phyloP scores from a whole-genome alignment of 2,329 filamentous ascomycete genomes.

The Ophiostoma sp. region DNA sequence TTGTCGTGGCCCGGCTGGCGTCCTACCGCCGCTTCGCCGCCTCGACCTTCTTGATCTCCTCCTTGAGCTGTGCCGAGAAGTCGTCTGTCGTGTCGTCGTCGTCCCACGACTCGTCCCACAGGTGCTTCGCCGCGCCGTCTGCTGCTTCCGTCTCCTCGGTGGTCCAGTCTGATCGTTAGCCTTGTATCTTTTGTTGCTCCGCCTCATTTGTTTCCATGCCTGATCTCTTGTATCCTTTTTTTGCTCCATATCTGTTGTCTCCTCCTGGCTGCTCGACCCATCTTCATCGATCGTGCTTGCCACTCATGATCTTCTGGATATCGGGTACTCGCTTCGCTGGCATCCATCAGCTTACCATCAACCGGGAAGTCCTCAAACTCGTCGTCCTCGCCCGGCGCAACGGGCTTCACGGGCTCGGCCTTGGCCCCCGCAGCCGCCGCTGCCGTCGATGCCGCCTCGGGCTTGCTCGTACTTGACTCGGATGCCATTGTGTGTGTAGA shows the following conservation, averaged over 20 bases:
- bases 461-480: constrained; percentile 31
- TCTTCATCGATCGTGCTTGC: too few species aligned
- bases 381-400: constrained; percentile 88
- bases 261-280: too few species aligned
- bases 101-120: constrained; percentile 99
- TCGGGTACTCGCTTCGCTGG: too few species aligned
- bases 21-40: constrained; percentile 57
- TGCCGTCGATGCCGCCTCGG: constrained; percentile 42
- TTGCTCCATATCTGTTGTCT: neutral
- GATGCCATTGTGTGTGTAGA: constrained; percentile 32
- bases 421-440: constrained; percentile 56
- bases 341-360: constrained; percentile 58
- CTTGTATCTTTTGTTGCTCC: constrained; percentile 12
- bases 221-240: too few species aligned
- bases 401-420: constrained; percentile 39
- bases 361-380: constrained; percentile 99
- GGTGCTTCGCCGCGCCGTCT: constrained; percentile 62
- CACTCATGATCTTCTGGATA: too few species aligned
- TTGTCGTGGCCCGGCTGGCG: too few species aligned
- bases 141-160: constrained; percentile 85
- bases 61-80: constrained; percentile 91
- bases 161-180: constrained; percentile 66
- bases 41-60: constrained; percentile 93
- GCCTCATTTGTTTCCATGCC: too few species aligned
- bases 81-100: constrained; percentile 97